A percentile compares a stretch with the other conserved stretches of the same genome.
Conservation (phyloP, 177 flowering plant genomes). For the Telopea speciosissima region DNA sequence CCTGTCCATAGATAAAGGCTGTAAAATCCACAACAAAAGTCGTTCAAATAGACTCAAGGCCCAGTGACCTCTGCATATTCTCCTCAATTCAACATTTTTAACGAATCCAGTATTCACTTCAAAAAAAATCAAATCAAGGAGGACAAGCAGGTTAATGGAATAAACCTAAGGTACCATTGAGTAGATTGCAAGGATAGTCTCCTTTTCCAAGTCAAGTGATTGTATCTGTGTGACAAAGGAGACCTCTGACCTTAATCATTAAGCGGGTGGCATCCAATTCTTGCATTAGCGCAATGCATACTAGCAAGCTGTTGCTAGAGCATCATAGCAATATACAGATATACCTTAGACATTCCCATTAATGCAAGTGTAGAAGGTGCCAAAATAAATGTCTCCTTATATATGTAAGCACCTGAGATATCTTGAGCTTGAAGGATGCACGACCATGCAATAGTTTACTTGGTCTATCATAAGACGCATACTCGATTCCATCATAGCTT, state of each 20-base stretch:
- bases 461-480: conserved; percentile 58
- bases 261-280: neutral
- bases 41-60: too few relatives aligned
- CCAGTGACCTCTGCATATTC: too few relatives aligned
- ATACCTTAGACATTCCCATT: neutral
- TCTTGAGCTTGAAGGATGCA: conserved; percentile 84
- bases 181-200: neutral
- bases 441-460: conserved; percentile 60
- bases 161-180: neutral
- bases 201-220: neutral
- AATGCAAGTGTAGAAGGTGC: neutral
- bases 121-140: neutral
- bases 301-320: neutral
- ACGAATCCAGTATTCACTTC: too few relatives aligned
- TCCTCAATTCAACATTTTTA: too few relatives aligned
- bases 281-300: neutral
- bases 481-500: conserved; percentile 74
- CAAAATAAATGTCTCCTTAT: neutral
- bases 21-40: neutral
- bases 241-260: neutral
- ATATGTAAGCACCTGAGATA: conserved; percentile 61
- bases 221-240: neutral
- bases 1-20: neutral
- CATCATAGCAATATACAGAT: neutral
- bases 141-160: neutral